phyloP scores from a whole-genome alignment of 2,329 filamentous ascomycete genomes.

The Aureobasidium mangrovei region DNA sequence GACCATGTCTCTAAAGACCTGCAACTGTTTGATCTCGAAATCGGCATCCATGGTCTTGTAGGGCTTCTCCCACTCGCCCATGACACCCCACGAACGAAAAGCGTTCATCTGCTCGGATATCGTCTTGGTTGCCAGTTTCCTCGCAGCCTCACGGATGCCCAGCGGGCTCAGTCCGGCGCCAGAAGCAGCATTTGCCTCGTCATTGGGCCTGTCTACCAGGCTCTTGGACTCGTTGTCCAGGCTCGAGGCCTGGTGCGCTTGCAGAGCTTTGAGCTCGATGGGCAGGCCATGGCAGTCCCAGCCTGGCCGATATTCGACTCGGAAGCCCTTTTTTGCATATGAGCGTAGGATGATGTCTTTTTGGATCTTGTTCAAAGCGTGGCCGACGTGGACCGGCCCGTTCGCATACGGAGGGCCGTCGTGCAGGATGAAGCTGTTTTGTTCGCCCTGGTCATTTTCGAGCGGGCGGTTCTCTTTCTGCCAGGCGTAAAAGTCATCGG shows the following conservation, averaged over 20 bases:
- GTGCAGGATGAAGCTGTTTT: conserved; percentile 68
- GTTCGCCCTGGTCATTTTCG: conserved; percentile 33
- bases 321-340: conserved; percentile 67
- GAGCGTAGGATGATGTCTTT: conserved; percentile 88
- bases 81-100: conserved; percentile 66
- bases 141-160: conserved; percentile 56
- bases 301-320: conserved; percentile 75
- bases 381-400: conserved; percentile 80
- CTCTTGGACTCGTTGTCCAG: conserved; percentile 31
- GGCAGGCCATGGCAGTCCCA: conserved; percentile 98
- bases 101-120: conserved; percentile 63
- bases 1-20: conserved; percentile 67
- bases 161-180: conserved; percentile 33
- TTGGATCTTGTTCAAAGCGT: conserved; percentile 92
- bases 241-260: conserved; percentile 35
- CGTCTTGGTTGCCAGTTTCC: conserved; percentile 57
- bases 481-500: conserved; percentile 85
- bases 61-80: conserved; percentile 68
- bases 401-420: conserved; percentile 98
- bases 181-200: conserved; percentile 26
- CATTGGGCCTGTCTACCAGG: conserved; percentile 21
- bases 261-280: conserved; percentile 91
- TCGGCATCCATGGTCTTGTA: conserved; percentile 72
- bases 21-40: conserved; percentile 67
- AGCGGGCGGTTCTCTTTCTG: conserved; percentile 46